phyloP scores from a whole-genome alignment of 768 basidiomycete genomes.

The Glaciozyma antarctica region DNA sequence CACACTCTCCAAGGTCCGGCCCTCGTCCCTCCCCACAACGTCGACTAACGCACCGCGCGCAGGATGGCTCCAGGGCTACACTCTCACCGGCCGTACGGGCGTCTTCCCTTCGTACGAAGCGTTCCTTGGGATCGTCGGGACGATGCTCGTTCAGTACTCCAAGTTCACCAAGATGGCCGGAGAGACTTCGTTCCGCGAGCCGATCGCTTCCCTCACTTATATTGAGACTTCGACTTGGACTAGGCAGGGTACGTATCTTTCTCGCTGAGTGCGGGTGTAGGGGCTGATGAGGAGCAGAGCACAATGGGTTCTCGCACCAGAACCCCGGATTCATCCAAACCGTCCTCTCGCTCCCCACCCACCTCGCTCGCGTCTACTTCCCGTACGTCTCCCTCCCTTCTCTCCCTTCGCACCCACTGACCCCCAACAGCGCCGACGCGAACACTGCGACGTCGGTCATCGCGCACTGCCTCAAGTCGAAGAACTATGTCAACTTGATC shows the following conservation, averaged over 20 bases:
- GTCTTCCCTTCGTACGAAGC: slow-evolving; percentile 86
- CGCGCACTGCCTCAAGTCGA: slow-evolving; percentile 69
- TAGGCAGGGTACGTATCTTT: background rate
- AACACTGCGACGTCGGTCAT: slow-evolving; percentile 77
- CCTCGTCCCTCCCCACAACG: no score
- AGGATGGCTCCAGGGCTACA: slow-evolving; percentile 86
- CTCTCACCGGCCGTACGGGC: slow-evolving; percentile 64
- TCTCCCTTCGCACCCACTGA: slow-evolving; percentile 41
- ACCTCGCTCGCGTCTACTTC: slow-evolving; percentile 59
- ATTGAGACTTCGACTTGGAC: slow-evolving; percentile 58
- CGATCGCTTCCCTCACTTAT: slow-evolving; percentile 66
- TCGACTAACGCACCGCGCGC: no score
- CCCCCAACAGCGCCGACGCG: slow-evolving; percentile 60
- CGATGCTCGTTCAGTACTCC: slow-evolving; percentile 61
- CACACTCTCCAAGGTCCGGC: slow-evolving; percentile 58
- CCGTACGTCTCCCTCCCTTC: slow-evolving; percentile 20
- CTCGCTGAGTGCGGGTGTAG: background rate
- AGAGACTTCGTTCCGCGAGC: slow-evolving; percentile 55
- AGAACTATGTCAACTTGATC: slow-evolving; percentile 79
- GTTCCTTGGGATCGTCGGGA: slow-evolving; percentile 79
- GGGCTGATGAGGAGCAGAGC: slow-evolving; percentile 32
- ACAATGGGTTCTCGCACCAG: slow-evolving; percentile 85
- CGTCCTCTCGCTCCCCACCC: slow-evolving; percentile 66
- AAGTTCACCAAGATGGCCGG: slow-evolving; percentile 76
- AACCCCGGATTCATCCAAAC: slow-evolving; percentile 74